A percentile compares a stretch with the other conserved stretches of the same genome.
These are phyloP conservation scores for Ustilago lituana DNA, from an alignment of 1,284 basidiomycete genomes.

Conservation along the genomic window DNA sequence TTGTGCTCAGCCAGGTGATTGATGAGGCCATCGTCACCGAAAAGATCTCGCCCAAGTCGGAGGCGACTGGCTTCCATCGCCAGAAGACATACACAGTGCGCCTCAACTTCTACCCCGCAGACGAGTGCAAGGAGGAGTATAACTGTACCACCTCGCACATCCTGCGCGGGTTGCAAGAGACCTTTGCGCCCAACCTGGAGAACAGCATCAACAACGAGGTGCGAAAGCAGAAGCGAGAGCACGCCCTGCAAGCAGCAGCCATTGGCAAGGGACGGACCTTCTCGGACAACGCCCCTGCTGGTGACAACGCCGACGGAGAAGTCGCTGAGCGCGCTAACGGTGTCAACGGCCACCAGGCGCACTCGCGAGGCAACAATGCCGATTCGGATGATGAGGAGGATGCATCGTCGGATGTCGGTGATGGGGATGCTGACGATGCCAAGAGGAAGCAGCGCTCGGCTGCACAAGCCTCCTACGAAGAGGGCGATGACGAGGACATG, in stretches of 20 bases:
- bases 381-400: slow-evolving; percentile 58
- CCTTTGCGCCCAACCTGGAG: slow-evolving; percentile 84
- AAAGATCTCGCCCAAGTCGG: slow-evolving; percentile 76
- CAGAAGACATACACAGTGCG: slow-evolving; percentile 84
- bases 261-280: slow-evolving; percentile 76
- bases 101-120: slow-evolving; percentile 84
- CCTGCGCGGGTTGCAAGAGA: slow-evolving; percentile 77
- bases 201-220: slow-evolving; percentile 88
- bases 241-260: slow-evolving; percentile 80
- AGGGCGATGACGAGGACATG: slow-evolving; percentile 67
- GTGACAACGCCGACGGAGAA: slow-evolving; percentile 62
- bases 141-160: slow-evolving; percentile 80
- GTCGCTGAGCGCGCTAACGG: slow-evolving; percentile 73
- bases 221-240: slow-evolving; percentile 83
- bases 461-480: slow-evolving; percentile 78
- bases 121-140: slow-evolving; percentile 88
- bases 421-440: slow-evolving; percentile 78
- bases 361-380: slow-evolving; percentile 35
- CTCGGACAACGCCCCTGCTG: slow-evolving; percentile 70
- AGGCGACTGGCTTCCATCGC: slow-evolving; percentile 71
- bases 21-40: slow-evolving; percentile 87
- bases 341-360: slow-evolving; percentile 19
- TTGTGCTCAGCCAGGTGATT: slow-evolving; percentile 88
- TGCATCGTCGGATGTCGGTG: slow-evolving; percentile 68
- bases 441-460: slow-evolving; percentile 75